phyloP scores from a whole-genome alignment of 1,284 basidiomycete genomes.

The Ganoderma boninense region DNA sequence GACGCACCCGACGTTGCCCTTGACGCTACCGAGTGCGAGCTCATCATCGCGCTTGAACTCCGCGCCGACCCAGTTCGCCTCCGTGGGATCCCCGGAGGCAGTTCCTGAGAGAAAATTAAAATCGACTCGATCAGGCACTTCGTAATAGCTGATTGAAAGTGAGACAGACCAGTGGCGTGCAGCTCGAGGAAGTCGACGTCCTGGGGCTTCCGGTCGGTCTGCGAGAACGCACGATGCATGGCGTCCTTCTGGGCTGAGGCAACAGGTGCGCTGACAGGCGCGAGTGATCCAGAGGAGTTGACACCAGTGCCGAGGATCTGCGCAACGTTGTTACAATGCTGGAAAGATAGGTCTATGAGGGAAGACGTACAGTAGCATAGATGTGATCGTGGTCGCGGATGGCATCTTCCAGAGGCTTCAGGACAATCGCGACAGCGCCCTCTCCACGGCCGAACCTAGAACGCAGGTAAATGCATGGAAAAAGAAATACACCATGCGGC shows the following conservation, averaged over 20 bases:
- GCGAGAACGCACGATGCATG: constrained; percentile 43
- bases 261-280: constrained; percentile 49
- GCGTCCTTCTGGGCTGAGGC: constrained; percentile 46
- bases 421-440: constrained; percentile 37
- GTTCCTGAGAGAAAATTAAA: constrained; percentile 42
- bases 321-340: background rate
- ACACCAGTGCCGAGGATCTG: constrained; percentile 52
- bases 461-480: background rate
- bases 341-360: too few species aligned
- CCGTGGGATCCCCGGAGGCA: constrained; percentile 56
- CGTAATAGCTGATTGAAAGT: background rate
- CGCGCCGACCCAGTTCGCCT: constrained; percentile 57
- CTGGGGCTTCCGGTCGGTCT: constrained; percentile 39
- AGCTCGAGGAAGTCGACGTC: constrained; percentile 57
- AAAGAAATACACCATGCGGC: background rate
- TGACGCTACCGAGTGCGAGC: constrained; percentile 53
- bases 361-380: constrained; percentile 35
- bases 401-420: constrained; percentile 39
- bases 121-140: background rate
- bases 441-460: constrained; percentile 39
- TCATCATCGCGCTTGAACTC: constrained; percentile 42
- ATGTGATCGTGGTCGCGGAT: constrained; percentile 41
- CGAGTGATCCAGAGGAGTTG: constrained; percentile 47
- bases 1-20: constrained; percentile 55
- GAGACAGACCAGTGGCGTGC: constrained; percentile 7